Conservation (phyloP, 805 yeast genomes). For the Citeromyces matritensis region DNA sequence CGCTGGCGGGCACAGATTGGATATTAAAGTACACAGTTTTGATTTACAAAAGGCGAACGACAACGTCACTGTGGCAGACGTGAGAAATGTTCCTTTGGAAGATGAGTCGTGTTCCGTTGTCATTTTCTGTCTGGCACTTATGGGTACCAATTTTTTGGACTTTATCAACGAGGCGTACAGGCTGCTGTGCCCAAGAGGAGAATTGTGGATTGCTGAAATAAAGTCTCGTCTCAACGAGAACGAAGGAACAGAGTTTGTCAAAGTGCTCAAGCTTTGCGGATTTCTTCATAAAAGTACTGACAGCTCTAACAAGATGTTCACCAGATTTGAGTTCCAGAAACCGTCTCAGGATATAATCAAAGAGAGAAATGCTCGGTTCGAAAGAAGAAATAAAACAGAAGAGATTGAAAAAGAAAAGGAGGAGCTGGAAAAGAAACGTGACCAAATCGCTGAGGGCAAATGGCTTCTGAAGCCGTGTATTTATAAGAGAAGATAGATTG, state of each 20-base stretch:
- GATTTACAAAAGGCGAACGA: conserved; percentile 85
- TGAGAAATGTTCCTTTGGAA: conserved; percentile 72
- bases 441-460: conserved; percentile 53
- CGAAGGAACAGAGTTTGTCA: conserved; percentile 68
- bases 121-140: conserved; percentile 85
- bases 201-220: conserved; percentile 95
- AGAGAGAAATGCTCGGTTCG: conserved; percentile 45
- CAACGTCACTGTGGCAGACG: conserved; percentile 92
- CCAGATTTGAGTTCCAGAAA: conserved; percentile 86
- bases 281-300: conserved; percentile 84
- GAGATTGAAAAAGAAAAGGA: conserved; percentile 57
- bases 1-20: conserved; percentile 19
- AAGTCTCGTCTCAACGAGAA: conserved; percentile 77
- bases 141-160: conserved; percentile 95
- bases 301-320: conserved; percentile 81
- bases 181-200: conserved; percentile 79
- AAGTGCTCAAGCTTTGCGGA: conserved; percentile 63
- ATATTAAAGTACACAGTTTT: conserved; percentile 68
- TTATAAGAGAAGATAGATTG: conserved; percentile 64
- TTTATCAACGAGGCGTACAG: conserved; percentile 85
- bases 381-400: conserved; percentile 49
- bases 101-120: conserved; percentile 75
- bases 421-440: conserved; percentile 38
- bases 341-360: conserved; percentile 58
- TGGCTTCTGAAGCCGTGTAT: conserved; percentile 95